Evolutionary conservation across 1,284 basidiomycete genomes (phyloP), one percentile per base, ranked within the genome.

Genomic region (Trametes versicolor): DNA sequence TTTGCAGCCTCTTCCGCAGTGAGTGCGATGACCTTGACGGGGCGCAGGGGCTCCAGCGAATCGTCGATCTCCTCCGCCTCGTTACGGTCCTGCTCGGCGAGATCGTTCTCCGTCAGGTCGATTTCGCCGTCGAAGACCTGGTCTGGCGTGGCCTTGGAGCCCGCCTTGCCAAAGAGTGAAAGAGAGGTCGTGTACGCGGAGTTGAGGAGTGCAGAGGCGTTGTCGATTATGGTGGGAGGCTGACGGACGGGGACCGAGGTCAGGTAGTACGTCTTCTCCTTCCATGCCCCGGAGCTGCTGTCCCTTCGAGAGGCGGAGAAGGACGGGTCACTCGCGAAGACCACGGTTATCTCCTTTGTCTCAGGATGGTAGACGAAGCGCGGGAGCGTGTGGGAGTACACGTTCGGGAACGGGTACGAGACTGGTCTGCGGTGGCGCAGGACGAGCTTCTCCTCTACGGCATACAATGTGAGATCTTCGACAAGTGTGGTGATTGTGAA

Each of bases 11-110:
- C 77, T 23, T 77, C 78, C 34, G 75, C 72, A 7, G 73, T 70
- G 19, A 80, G 66, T 5, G 76, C 75, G 3, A 88, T 68, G 23
- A 85, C 78, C 36, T 82, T 76, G 32, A 86, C 78, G 21, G 73
- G 70, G 37, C 87, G 77, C 17, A 76, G 65, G 37, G 63, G 72
- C 52, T 92, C 89, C 4, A 80, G 80, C 15, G 89, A 88, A 73
- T 94, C 89, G 71, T 94, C 92, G 2, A 87, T 85, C 74, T 93
- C 91, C 3, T 85, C 88, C 65, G 92, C 92, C 74, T 91, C 90
- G 5, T 85, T 87, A 23, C 88, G 83, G 61, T 94, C 92, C 69
- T 89, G 86, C 68, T 94, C 92, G 55, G 92, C 73, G 15, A 93
- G 82, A 69, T 94, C 92, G 66, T 92, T 86, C 71, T 93, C 92